These are phyloP conservation scores for Catenaria anguillulae DNA, from an alignment of 371 early-diverging fungal species.

Conservation along the genomic window DNA sequence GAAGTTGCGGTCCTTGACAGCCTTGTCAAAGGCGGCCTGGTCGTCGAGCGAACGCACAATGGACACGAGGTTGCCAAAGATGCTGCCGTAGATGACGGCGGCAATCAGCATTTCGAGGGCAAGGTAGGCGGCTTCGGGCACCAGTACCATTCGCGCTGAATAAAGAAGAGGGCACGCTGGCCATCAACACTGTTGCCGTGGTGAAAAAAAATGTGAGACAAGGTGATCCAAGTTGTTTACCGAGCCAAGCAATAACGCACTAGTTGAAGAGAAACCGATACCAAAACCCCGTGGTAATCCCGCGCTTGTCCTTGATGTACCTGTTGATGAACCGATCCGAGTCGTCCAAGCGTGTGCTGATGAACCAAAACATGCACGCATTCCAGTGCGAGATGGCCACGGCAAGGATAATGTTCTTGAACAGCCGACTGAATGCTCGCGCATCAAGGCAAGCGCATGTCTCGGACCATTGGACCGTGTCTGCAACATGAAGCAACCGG, in stretches of 20 bases:
- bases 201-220: background rate
- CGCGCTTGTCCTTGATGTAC: background rate
- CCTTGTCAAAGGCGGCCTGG: background rate
- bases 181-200: background rate
- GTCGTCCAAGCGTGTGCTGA: background rate
- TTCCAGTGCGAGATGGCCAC: background rate
- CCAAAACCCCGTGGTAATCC: background rate
- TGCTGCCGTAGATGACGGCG: slow-evolving; percentile 1
- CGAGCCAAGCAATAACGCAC: too few relatives aligned
- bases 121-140: background rate
- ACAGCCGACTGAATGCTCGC: too few relatives aligned
- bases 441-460: background rate
- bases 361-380: background rate
- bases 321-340: background rate
- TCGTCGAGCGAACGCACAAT: background rate
- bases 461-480: background rate
- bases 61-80: background rate
- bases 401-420: background rate
- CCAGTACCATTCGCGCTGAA: background rate
- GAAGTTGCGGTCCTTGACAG: slow-evolving; percentile 4
- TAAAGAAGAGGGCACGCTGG: background rate
- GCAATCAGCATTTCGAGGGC: background rate
- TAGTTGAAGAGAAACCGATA: background rate
- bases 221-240: too few relatives aligned
- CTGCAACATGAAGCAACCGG: background rate